Conservation (phyloP, 176 grass and related monocot species). For the Oryza glumipatula region DNA sequence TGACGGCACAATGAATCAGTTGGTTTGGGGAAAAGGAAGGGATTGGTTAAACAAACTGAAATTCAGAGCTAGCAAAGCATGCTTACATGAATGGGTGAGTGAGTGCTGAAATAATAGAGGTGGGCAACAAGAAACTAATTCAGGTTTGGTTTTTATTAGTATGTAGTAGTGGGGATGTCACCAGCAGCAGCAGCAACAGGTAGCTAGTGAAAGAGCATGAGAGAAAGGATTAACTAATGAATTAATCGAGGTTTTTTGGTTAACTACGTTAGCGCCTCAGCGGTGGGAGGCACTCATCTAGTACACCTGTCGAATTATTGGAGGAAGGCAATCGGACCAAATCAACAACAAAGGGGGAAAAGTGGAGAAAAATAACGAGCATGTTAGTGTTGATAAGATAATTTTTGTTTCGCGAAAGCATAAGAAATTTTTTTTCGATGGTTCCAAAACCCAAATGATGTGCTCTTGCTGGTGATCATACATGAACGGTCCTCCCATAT, state of each 20-base stretch:
- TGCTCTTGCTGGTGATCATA: too few relatives aligned
- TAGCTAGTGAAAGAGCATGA: background rate
- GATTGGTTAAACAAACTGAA: constrained; percentile 47
- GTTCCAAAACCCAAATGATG: background rate
- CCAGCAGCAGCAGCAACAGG: background rate
- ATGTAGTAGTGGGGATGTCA: constrained; percentile 37
- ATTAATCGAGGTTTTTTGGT: background rate
- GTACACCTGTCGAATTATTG: constrained; percentile 40
- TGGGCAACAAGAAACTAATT: constrained; percentile 34
- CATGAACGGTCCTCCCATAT: too few relatives aligned
- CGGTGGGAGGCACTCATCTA: background rate
- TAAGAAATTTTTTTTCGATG: background rate
- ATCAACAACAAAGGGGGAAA: background rate
- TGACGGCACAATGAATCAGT: background rate
- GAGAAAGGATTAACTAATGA: background rate
- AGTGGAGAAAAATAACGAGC: background rate
- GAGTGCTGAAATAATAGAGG: constrained; percentile 38
- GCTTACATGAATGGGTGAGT: constrained; percentile 14
- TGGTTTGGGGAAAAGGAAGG: constrained; percentile 6
- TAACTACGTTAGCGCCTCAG: background rate
- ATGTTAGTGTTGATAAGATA: background rate
- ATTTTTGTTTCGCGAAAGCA: too few relatives aligned
- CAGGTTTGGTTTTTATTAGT: background rate
- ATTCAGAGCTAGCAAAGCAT: constrained; percentile 1
- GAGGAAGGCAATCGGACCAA: constrained; percentile 13